Percentiles rank a stretch among this genome's conserved stretches.
phyloP scores from a whole-genome alignment of 208 protist genomes.

The Entamoeba invadens region DNA sequence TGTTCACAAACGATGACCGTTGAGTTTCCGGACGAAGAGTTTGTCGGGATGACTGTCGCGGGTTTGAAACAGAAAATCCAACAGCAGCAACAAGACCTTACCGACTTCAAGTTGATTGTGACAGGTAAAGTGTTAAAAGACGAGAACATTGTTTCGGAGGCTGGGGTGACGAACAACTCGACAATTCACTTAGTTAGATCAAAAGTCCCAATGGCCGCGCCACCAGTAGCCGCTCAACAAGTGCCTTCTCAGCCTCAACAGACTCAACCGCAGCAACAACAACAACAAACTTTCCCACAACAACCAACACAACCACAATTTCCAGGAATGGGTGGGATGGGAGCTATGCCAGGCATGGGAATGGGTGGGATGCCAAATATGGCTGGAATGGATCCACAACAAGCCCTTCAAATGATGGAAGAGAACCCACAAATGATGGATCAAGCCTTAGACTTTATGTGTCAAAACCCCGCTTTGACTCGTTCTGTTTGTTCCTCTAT shows the following conservation, averaged over 20 bases:
- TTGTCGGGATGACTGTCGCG: background rate
- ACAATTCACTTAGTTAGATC: background rate
- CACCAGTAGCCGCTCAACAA: background rate
- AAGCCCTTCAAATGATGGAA: background rate
- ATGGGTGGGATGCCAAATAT: background rate
- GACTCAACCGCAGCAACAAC: background rate
- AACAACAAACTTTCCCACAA: background rate
- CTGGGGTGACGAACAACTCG: background rate
- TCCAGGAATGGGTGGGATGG: background rate
- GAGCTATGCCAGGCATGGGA: background rate
- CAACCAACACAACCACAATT: background rate
- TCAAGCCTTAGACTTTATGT: background rate
- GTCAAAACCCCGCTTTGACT: background rate
- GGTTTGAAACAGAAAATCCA: background rate
- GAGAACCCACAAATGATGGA: background rate
- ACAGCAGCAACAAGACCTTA: background rate
- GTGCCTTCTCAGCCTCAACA: background rate
- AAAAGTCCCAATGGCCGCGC: background rate
- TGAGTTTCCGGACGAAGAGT: background rate
- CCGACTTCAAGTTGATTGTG: background rate
- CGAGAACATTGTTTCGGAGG: background rate
- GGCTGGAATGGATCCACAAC: background rate
- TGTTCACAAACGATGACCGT: background rate
- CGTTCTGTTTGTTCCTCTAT: no score
- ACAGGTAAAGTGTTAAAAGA: background rate